Evolutionary conservation across 208 protist genomes (phyloP).

Genomic region (Tritrichomonas musculus): DNA sequence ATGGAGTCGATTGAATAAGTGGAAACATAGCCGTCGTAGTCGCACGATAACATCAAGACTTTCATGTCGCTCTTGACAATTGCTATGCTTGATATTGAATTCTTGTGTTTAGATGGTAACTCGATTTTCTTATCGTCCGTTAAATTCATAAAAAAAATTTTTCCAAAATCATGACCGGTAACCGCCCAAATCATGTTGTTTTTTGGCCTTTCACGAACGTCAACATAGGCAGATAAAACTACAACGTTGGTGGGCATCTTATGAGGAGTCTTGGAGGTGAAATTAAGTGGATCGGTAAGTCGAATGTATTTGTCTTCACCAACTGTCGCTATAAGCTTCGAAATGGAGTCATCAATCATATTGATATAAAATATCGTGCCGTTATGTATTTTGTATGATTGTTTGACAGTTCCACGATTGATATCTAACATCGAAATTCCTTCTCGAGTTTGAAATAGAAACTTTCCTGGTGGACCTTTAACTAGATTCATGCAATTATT

Average conservation of each 20-base stretch:
- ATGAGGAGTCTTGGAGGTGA: neutral
- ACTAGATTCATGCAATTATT: neutral
- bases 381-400: neutral
- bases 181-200: neutral
- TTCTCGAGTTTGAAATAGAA: neutral
- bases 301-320: neutral
- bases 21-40: neutral
- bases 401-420: neutral
- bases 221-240: neutral
- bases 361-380: neutral
- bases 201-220: neutral
- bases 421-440: neutral
- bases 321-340: neutral
- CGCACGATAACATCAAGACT: neutral
- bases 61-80: neutral
- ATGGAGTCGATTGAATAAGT: neutral
- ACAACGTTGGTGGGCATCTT: neutral
- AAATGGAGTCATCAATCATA: neutral
- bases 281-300: neutral
- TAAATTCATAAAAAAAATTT: neutral
- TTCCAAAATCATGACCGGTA: neutral
- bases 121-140: neutral
- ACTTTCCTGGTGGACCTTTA: neutral
- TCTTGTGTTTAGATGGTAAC: slow-evolving; percentile 1
- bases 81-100: neutral